Evolutionary conservation across 2,329 filamentous ascomycete genomes (phyloP).

Genomic region (Cladosporium sp.): DNA sequence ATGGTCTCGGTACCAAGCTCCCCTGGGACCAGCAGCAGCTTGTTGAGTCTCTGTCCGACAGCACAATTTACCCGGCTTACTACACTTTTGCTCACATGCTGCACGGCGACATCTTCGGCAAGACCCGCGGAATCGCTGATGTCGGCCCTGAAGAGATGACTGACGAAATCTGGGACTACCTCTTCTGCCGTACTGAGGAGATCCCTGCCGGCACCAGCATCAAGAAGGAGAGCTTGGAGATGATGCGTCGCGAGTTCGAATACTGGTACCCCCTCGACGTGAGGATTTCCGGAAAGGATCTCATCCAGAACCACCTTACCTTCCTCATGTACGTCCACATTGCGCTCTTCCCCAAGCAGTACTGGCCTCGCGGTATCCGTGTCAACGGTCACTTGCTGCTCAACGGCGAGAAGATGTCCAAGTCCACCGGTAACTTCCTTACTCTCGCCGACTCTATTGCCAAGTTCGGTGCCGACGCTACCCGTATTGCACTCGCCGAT

Average conservation of each 20-base stretch:
- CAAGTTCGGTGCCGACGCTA: slow-evolving; percentile 94
- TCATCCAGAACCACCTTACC: slow-evolving; percentile 92
- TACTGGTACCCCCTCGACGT: slow-evolving; percentile 97
- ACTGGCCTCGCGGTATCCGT: slow-evolving; percentile 84
- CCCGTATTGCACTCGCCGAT: slow-evolving; percentile 87
- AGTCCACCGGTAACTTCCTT: slow-evolving; percentile 96
- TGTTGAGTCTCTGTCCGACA: slow-evolving; percentile 89
- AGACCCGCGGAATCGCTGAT: slow-evolving; percentile 66
- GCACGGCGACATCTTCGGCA: slow-evolving; percentile 80
- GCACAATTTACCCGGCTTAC: slow-evolving; percentile 88
- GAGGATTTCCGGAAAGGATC: slow-evolving; percentile 85
- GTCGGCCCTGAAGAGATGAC: slow-evolving; percentile 84
- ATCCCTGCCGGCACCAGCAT: slow-evolving; percentile 66
- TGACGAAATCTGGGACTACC: slow-evolving; percentile 94
- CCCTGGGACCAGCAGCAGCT: slow-evolving; percentile 91
- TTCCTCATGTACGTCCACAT: slow-evolving; percentile 95
- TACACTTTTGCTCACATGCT: slow-evolving; percentile 61
- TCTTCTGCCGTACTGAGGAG: slow-evolving; percentile 78
- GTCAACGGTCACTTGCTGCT: slow-evolving; percentile 91
- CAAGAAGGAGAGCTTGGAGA: slow-evolving; percentile 69
- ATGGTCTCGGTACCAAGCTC: slow-evolving; percentile 88
- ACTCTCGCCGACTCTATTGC: slow-evolving; percentile 81
- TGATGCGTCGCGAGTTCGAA: slow-evolving; percentile 87
- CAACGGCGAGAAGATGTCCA: slow-evolving; percentile 98
- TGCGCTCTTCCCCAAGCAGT: slow-evolving; percentile 82